Base-by-base conservation (phyloP, 768 basidiomycete species). In the Leccinum subtestaceum region DNA sequence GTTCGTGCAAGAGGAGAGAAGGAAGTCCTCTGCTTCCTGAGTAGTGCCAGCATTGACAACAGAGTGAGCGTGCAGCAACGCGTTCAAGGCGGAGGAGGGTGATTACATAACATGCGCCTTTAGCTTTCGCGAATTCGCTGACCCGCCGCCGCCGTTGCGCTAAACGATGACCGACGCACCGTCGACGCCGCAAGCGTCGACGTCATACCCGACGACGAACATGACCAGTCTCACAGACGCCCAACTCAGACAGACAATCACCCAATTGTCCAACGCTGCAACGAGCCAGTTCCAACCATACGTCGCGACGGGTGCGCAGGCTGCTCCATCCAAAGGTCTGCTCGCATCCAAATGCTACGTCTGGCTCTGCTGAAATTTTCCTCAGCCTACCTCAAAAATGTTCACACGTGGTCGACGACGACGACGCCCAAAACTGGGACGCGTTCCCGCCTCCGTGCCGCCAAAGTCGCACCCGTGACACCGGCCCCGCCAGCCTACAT, bases 331-430 rank as follows among this genome's bases (percentile, higher is more conserved):
- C 25, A 74, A 74, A 58, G 73, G 72, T 75, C 45, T 48, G 60
- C 32, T 19, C 40, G 15, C 38, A 13, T 29, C 11, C 17, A 27
- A 25, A 21, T 3, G 11, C 2, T 19, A 36, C 54, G 12, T 52
- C 15, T 19, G n/a, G 21, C 11, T 1, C 45, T 43, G 31, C 76
- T 77, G 45, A 65, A 36, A 5, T 29, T 15, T 13, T 9, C 25
- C 34, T 45, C 47, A 84, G 82, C 81, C 2, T 89, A 89, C 67
- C 76, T 83, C 60, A 87, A 84, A 78, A 89, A 89, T 63, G 75
- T 89, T 15, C 81, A 85, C 32, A 84, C 82, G 23, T 89, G 88
- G 88, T 85, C 87, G 4, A 78, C 80, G 5, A 75, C 86, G 0
- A 75, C 81, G 0, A 84, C 85, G 0, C 65, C 78, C 19, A 68